Conservation (phyloP, 1,284 basidiomycete species). For the Pseudozyma tsukubaensis region DNA sequence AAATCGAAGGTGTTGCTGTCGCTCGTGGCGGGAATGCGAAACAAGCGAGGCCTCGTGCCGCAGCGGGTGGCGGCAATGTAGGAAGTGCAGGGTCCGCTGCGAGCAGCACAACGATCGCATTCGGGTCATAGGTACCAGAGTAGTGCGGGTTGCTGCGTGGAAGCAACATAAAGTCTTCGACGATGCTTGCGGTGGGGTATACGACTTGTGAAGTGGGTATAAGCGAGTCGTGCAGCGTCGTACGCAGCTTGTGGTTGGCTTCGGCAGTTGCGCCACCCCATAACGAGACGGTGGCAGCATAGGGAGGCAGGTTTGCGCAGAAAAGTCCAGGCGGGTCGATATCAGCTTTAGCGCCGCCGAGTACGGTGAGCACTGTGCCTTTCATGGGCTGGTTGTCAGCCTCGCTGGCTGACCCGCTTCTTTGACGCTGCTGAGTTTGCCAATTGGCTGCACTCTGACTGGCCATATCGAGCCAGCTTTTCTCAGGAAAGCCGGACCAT, state of each 20-base stretch:
- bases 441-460: constrained; percentile 46
- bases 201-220: constrained; percentile 74
- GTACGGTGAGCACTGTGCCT: constrained; percentile 74
- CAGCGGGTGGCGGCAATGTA: constrained; percentile 60
- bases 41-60: constrained; percentile 56
- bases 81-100: constrained; percentile 58
- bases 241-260: constrained; percentile 69
- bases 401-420: constrained; percentile 16
- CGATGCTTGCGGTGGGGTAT: constrained; percentile 71
- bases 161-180: constrained; percentile 81
- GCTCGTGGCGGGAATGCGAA: constrained; percentile 59
- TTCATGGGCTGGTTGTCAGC: constrained; percentile 11
- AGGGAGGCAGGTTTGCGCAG: constrained; percentile 78
- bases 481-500: constrained; percentile 73
- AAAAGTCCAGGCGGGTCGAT: constrained; percentile 78
- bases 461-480: constrained; percentile 58
- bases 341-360: constrained; percentile 75
- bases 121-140: constrained; percentile 77
- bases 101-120: constrained; percentile 73
- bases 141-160: constrained; percentile 81
- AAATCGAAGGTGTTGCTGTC: background rate
- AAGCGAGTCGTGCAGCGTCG: constrained; percentile 43
- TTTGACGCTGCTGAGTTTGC: constrained; percentile 33
- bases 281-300: constrained; percentile 72
- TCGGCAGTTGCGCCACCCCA: constrained; percentile 69